Base-by-base conservation (phyloP, 1,139 yeast genomes). In the Pichia sp. region DNA sequence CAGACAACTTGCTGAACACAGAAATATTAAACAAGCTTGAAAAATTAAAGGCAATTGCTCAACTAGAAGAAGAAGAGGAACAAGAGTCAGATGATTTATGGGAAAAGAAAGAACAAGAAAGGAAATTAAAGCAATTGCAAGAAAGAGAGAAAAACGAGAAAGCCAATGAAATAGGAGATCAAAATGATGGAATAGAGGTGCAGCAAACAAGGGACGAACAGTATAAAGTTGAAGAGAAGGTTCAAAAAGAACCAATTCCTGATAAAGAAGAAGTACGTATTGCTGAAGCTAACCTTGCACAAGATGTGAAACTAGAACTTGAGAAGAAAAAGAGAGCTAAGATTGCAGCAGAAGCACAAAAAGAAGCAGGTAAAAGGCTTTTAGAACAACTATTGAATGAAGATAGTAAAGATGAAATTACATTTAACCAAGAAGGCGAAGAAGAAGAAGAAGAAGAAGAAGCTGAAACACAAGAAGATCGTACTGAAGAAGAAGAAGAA, bases 401-500 rank as follows among this genome's bases (percentile, higher is more conserved):
- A 18, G 18, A 18, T 18, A 18, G 18, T 18, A 18, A 18, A 18
- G 18, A 18, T 18, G 39, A 36, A 36, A 9, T 36, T 36, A 36
- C 30, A 25, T 9, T 25, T 1, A 8, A 7, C 7, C 25, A 34
- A n/a, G 34, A 9, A 39, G 32, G 9, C 5, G 10, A 30, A 11
- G 29, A 35, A 25, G 18, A 30, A 35, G 11, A n/a, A n/a, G n/a
- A 28, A n/a, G 50, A 39, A 51, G 54, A 37, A 4, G 53, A 42
- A 3, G 47, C 26, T 3, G 30, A 31, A 1, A 7, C 25, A 8
- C 6, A 30, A 3, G 34, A 39, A 9, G 34, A 25, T 3, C 6
- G 11, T 3, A 35, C 39, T 29, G 51, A 43, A 2, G 57, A 48
- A 4, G 42, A 35, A n/a, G 51, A 47, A 4, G 52, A 48, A 6